Conservation (phyloP, 305 asterid species). For the Fraxinus albicans region DNA sequence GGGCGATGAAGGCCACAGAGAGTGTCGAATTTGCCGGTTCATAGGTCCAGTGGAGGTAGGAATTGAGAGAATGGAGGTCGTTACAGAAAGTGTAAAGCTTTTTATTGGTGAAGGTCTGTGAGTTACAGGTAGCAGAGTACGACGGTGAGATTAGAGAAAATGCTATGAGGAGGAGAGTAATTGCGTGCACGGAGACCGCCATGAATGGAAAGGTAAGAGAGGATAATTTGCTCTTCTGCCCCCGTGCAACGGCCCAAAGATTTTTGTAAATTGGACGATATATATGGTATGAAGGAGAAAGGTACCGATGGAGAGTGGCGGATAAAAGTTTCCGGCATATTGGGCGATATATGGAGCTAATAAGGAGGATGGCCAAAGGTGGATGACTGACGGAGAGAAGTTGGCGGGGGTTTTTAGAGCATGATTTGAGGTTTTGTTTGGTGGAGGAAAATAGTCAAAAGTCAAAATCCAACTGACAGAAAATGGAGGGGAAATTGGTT, state of each 20-base stretch:
- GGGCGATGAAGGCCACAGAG: slow-evolving; percentile 58
- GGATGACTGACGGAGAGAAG: background rate
- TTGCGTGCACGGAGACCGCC: background rate
- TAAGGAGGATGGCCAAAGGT: background rate
- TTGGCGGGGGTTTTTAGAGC: background rate
- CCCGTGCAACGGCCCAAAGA: background rate
- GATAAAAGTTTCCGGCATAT: background rate
- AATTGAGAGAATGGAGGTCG: slow-evolving; percentile 55
- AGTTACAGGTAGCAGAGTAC: slow-evolving; percentile 46
- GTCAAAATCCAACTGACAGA: background rate
- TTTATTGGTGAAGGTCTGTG: slow-evolving; percentile 57
- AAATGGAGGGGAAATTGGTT: background rate
- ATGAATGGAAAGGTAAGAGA: background rate
- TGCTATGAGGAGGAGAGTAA: slow-evolving; percentile 14
- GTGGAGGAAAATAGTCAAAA: background rate
- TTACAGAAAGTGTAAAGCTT: slow-evolving; percentile 52
- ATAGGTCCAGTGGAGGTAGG: slow-evolving; percentile 58
- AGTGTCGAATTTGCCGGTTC: slow-evolving; percentile 37
- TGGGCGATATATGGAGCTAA: background rate
- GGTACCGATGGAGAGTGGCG: background rate
- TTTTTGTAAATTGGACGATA: background rate
- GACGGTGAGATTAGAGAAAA: slow-evolving; percentile 39
- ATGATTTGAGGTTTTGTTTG: background rate
- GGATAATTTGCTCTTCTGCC: background rate
- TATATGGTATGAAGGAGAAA: background rate